A percentile compares a stretch with the other conserved stretches of the same genome.
These are phyloP conservation scores for Neonectria hederae DNA, from an alignment of 2,329 filamentous ascomycete genomes.

Conservation along the genomic window DNA sequence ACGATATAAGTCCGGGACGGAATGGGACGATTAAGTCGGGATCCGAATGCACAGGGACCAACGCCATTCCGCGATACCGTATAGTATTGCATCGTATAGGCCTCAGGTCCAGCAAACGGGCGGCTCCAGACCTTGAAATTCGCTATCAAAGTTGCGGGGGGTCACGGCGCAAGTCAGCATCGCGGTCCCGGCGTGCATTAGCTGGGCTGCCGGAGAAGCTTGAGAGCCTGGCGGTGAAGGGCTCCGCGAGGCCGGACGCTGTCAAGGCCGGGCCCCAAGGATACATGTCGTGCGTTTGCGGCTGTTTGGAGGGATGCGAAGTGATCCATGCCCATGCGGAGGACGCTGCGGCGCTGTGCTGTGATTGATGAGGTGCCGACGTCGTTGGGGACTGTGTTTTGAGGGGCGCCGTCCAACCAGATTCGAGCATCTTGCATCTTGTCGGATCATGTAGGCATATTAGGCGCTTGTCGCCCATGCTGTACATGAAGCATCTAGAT, in stretches of 20 bases:
- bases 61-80: not conserved
- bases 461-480: constrained; percentile 18
- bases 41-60: constrained; percentile 8
- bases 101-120: not conserved
- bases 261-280: not conserved
- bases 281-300: constrained; percentile 32
- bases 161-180: constrained; percentile 23
- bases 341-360: not conserved
- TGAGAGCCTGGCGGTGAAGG: constrained; percentile 35
- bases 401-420: constrained; percentile 25
- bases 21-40: constrained; percentile 26
- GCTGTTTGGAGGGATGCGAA: constrained; percentile 18
- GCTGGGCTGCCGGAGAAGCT: constrained; percentile 13
- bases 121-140: not conserved
- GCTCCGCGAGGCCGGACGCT: not conserved
- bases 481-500: constrained; percentile 16
- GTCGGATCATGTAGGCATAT: constrained; percentile 33
- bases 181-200: constrained; percentile 31
- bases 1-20: constrained; percentile 28
- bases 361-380: constrained; percentile 1
- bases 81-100: not conserved
- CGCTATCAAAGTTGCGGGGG: constrained; percentile 17
- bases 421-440: constrained; percentile 10
- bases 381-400: not conserved
- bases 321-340: constrained; percentile 17